Base-by-base conservation (phyloP, 2,329 filamentous ascomycete species). In the Aspergillus caelatus region DNA sequence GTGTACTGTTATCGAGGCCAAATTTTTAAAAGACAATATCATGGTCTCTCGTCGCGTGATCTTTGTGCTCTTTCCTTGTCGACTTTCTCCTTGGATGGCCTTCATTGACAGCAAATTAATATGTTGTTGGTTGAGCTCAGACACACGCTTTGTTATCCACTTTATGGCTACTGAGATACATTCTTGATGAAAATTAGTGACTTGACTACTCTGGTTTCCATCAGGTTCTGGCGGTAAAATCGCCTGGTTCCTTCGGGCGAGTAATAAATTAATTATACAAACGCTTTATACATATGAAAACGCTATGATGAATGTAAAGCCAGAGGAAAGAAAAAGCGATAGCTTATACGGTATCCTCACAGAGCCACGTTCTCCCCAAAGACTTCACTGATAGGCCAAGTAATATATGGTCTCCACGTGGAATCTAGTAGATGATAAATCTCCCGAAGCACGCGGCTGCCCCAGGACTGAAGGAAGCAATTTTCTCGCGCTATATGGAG, bases 391-490 rank as follows among this genome's bases (percentile, higher is more conserved):
- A 54, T n/a, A 21, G 52, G 52, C 52, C 52, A 54, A 9, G 6
- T 34, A 10, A 54, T 36, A 36, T 54, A 11, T 7, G n/a, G 16
- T n/a, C 52, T 34, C 52, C 52, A 54, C 3, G 19, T 36, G 12
- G 52, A 36, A 23, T 36, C 32, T 19, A 54, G 52, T 2, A 54
- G 19, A 12, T 54, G 19, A 36, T 36, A 54, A 10, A 54, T 54
- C 16, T 54, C 52, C 16, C 52, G 11, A 8, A 71, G 41, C 12
- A 71, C 68, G 6, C 61, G 32, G 3, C 46, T 52, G 1, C 70
- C 70, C 70, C 70, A 72, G 2, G 30, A 12, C 6, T 65, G 65
- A 9, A 72, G 48, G 52, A 65, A 71, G 57, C 63, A 66, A 34
- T 72, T 71, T 1, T 66, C 67, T 21, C 64, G 64, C 2, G 64